These are phyloP conservation scores for Chlamydomonas sp. DNA, from an alignment of 139 green algal genomes.

Conservation along the genomic window DNA sequence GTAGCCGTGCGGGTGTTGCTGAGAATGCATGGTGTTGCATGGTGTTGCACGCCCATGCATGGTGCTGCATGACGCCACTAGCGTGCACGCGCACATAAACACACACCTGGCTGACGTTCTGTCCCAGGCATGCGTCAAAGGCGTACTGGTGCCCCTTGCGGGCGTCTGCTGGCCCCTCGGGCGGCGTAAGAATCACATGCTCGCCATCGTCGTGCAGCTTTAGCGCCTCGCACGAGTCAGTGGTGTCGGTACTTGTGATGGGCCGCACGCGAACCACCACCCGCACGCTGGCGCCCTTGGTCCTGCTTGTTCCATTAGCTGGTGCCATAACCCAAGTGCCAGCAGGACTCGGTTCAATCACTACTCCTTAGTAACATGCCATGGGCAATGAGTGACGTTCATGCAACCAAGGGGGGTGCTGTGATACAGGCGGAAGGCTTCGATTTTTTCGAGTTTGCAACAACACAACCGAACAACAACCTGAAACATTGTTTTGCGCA, in stretches of 20 bases:
- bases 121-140: slow-evolving; percentile 1
- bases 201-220: not conserved
- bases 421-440: too few species aligned
- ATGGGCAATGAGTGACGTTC: too few species aligned
- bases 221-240: not conserved
- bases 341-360: too few species aligned
- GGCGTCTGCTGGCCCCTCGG: not conserved
- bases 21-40: not conserved
- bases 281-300: slow-evolving; percentile 6
- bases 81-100: not conserved
- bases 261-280: slow-evolving; percentile 9
- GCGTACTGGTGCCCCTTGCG: not conserved
- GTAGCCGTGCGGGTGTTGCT: not conserved
- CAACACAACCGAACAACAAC: too few species aligned
- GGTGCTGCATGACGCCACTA: not conserved
- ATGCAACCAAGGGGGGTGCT: too few species aligned
- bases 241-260: not conserved
- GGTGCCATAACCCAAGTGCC: too few species aligned
- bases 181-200: not conserved
- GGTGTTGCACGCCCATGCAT: not conserved
- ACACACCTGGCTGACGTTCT: not conserved
- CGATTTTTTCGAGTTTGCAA: too few species aligned
- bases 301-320: too few species aligned
- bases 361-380: too few species aligned
- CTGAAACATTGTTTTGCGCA: too few species aligned